Evolutionary conservation across 345 rosid species (phyloP).

Genomic region (Carallia brachiata): DNA sequence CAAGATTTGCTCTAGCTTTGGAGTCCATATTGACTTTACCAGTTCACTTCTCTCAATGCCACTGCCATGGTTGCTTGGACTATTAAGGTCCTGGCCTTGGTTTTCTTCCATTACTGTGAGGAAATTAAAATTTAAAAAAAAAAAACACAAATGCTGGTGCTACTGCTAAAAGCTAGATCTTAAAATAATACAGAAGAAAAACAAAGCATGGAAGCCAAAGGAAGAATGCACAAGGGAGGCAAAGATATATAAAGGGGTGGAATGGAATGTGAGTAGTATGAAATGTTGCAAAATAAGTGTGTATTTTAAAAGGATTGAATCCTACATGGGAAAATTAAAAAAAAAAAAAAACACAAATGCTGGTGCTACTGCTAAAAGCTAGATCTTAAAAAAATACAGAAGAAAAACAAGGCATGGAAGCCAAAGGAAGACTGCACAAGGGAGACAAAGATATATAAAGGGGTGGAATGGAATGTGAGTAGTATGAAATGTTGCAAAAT

Average conservation of each 20-base stretch:
- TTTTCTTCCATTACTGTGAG: slow-evolving; percentile 56
- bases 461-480: slow-evolving; percentile 32
- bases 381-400: slow-evolving; percentile 15
- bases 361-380: slow-evolving; percentile 14
- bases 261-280: slow-evolving; percentile 29
- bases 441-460: slow-evolving; percentile 30
- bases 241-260: slow-evolving; percentile 28
- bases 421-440: slow-evolving; percentile 29
- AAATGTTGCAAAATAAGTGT: not conserved
- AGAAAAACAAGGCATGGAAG: slow-evolving; percentile 23
- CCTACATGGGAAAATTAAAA: no score
- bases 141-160: not conserved
- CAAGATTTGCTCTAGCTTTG: slow-evolving; percentile 96
- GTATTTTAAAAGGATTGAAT: no score
- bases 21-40: slow-evolving; percentile 94
- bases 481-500: not conserved
- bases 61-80: slow-evolving; percentile 29
- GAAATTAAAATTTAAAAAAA: no score
- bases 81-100: slow-evolving; percentile 47
- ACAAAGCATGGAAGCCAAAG: slow-evolving; percentile 25
- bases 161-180: slow-evolving; percentile 18
- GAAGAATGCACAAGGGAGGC: slow-evolving; percentile 27
- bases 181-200: slow-evolving; percentile 17
- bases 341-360: no score
- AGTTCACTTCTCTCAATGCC: slow-evolving; percentile 55